Conservation (phyloP, 2,329 filamentous ascomycete species). For the Neospermospora avenae region DNA sequence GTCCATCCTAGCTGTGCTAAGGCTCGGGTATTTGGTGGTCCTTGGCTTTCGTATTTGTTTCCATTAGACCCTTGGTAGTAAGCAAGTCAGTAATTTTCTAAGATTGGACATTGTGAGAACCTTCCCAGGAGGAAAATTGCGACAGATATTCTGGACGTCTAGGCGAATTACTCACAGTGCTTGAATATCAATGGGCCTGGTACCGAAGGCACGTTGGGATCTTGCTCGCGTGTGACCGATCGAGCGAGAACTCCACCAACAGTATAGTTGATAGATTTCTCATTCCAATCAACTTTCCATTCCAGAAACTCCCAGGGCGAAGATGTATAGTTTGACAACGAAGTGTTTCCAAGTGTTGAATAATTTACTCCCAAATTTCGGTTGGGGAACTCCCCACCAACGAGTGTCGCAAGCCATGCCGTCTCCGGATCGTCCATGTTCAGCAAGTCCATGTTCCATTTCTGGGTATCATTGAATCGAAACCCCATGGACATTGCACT, state of each 20-base stretch:
- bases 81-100: too few species aligned
- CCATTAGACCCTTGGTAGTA: too few species aligned
- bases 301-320: not conserved
- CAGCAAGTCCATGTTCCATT: not conserved
- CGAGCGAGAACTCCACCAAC: not conserved
- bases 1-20: not conserved
- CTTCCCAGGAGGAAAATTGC: too few species aligned
- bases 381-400: not conserved
- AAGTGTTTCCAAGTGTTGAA: too few species aligned
- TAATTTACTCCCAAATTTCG: not conserved
- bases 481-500: not conserved
- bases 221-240: not conserved
- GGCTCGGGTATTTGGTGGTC: slow-evolving; percentile 42
- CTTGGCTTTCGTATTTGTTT: slow-evolving; percentile 42
- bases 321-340: not conserved
- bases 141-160: too few species aligned
- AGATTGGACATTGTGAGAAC: too few species aligned
- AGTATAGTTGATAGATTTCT: not conserved
- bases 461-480: not conserved
- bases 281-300: not conserved
- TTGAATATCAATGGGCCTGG: slow-evolving; percentile 43
- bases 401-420: not conserved
- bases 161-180: too few species aligned
- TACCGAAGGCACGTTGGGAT: slow-evolving; percentile 17
- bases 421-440: not conserved